These are phyloP conservation scores for Epichloe gansuensis DNA, from an alignment of 2,329 filamentous ascomycete species.

Conservation along the genomic window DNA sequence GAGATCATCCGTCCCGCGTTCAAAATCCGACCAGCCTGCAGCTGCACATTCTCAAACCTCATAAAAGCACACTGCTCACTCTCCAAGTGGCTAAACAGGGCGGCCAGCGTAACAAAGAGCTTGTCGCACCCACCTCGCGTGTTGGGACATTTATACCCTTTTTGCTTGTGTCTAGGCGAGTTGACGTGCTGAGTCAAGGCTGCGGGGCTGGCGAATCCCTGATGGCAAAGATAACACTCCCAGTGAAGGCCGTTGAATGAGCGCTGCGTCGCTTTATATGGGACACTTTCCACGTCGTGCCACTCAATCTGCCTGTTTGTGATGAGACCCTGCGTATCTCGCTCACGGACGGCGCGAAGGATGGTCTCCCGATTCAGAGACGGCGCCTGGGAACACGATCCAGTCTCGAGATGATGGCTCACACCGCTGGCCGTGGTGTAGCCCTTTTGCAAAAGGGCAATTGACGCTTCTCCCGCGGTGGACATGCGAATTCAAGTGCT, in stretches of 20 bases:
- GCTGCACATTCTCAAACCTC: constrained; percentile 25
- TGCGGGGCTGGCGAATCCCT: constrained; percentile 21
- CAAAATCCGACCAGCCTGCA: constrained; percentile 1
- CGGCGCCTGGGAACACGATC: constrained; percentile 33
- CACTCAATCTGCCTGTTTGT: constrained; percentile 38
- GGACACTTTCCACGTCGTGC: constrained; percentile 16
- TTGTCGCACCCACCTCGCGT: constrained; percentile 12
- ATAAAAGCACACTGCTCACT: constrained; percentile 29
- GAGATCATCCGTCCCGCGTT: background rate
- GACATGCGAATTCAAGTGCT: constrained; percentile 43
- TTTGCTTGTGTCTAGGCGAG: constrained; percentile 29
- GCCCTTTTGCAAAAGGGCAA: constrained; percentile 39
- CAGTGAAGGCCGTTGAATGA: constrained; percentile 29
- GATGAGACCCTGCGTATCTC: constrained; percentile 35
- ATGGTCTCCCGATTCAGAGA: constrained; percentile 35
- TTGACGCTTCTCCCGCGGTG: constrained; percentile 32
- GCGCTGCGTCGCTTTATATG: constrained; percentile 23
- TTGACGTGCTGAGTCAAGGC: constrained; percentile 39
- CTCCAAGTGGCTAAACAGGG: constrained; percentile 30
- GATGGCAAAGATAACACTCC: constrained; percentile 30
- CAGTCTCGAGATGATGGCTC: constrained; percentile 40
- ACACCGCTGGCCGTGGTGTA: constrained; percentile 41
- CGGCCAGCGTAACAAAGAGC: constrained; percentile 28
- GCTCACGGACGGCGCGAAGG: constrained; percentile 28
- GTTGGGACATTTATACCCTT: constrained; percentile 29